Conservation (phyloP, 164 flowering plant species). For the Santalum album region DNA sequence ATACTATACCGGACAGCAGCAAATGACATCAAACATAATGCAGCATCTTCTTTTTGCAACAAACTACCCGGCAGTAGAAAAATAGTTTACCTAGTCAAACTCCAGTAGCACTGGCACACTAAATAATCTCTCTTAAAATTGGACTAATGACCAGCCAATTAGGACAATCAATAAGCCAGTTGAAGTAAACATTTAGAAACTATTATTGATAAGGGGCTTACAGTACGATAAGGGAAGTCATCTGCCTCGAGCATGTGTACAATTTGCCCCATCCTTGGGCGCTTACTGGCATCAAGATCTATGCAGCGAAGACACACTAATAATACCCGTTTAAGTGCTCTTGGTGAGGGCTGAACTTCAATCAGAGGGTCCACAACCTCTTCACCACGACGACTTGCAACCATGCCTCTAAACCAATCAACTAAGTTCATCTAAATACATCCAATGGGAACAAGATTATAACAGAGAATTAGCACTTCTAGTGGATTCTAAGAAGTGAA, state of each 20-base stretch:
- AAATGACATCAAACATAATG: too few species aligned
- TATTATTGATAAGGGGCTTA: constrained; percentile 21
- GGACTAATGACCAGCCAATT: too few species aligned
- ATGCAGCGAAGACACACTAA: constrained; percentile 83
- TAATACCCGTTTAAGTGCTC: constrained; percentile 60
- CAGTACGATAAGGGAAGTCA: constrained; percentile 69
- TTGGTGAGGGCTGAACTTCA: constrained; percentile 47
- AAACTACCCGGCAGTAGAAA: too few species aligned
- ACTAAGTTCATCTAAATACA: constrained; percentile 74
- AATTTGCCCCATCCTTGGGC: constrained; percentile 90
- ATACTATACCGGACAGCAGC: too few species aligned
- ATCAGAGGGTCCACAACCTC: constrained; percentile 69
- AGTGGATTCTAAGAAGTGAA: not conserved
- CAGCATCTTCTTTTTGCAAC: too few species aligned
- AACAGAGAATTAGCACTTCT: not conserved
- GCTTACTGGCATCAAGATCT: constrained; percentile 60
- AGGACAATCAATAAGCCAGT: too few species aligned
- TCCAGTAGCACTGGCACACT: too few species aligned
- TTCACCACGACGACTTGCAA: constrained; percentile 58
- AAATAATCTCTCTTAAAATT: not conserved
- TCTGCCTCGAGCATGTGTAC: constrained; percentile 96
- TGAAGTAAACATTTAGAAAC: not conserved
- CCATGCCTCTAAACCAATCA: constrained; percentile 88
- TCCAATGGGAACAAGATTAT: not conserved
- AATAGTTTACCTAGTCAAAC: too few species aligned